These are phyloP conservation scores for Fusarium sp. DNA, from an alignment of 2,329 filamentous ascomycete species.

Conservation along the genomic window DNA sequence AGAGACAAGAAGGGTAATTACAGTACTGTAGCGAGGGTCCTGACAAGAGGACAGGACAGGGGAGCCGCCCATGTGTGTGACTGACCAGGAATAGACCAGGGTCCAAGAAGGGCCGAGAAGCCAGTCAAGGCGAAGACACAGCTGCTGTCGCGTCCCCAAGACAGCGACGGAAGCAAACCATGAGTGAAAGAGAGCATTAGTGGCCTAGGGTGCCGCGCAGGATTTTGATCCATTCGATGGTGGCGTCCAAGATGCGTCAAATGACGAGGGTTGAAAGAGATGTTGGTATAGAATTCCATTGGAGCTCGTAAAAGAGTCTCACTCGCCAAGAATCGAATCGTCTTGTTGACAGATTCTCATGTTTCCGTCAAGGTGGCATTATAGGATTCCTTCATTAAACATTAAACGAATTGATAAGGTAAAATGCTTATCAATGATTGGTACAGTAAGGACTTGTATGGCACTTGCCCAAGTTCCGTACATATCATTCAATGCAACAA, in stretches of 20 bases:
- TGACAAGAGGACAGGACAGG: conserved; percentile 29
- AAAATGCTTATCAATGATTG: background rate
- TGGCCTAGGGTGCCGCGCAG: conserved; percentile 34
- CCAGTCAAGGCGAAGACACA: conserved; percentile 44
- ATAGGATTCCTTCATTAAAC: background rate
- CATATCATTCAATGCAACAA: too few species aligned
- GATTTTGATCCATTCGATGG: conserved; percentile 14
- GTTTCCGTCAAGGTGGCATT: background rate
- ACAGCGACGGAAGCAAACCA: conserved; percentile 17
- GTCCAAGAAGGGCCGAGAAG: conserved; percentile 45
- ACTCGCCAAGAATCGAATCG: background rate
- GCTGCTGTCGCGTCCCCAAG: conserved; percentile 30
- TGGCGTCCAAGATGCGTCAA: conserved; percentile 19
- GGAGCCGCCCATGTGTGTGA: conserved; percentile 31
- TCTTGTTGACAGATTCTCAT: conserved; percentile 3
- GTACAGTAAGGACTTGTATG: background rate
- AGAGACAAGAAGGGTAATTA: conserved; percentile 7
- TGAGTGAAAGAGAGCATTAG: conserved; percentile 13
- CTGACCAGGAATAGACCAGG: conserved; percentile 27
- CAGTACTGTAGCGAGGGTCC: conserved; percentile 4
- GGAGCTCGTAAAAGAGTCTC: conserved; percentile 4
- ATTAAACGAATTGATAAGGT: background rate
- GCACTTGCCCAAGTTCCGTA: background rate
- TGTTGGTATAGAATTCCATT: conserved; percentile 12
- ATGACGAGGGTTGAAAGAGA: conserved; percentile 27